Evolutionary conservation across 2,329 filamentous ascomycete genomes (phyloP), one percentile per base, ranked within the genome.

Genomic region (Rutstroemia sp.): DNA sequence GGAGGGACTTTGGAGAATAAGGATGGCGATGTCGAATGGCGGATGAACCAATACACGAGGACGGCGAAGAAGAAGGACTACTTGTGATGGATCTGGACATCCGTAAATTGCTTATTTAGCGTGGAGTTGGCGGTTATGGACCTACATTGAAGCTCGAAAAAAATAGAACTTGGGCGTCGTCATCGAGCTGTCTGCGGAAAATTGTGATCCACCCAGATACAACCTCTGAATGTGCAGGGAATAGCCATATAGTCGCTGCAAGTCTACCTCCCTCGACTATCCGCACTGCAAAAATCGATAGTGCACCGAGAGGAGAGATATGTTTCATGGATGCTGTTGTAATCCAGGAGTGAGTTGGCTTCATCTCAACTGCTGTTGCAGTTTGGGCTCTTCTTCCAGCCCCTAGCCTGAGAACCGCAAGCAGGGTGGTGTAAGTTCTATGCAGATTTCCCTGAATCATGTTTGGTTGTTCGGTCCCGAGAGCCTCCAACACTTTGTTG

Each of bases 1-100:
- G 87, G 86, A 53, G 92, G 94, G 16, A 95, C 92, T 4, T 76
- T 96, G 58, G 94, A 97, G 69, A 95, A 92, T 68, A 95, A 95
- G 72, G 89, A 95, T 63, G 92, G 92, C 4, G 94, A 99, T 72
- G 84, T 95, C 4, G 94, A 99, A 73, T 99, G 94, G 94, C 88
- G 94, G 61, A 78, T 99, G 61, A 95, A 89, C 60, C 92, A 96
- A 69, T 99, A 96, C 72, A 99, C 92, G 8, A 80, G 94, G 64
- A 97, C 92, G 14, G 86, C 87, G 65, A 84, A 85, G 74, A 97
- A 97, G 82, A 96, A 96, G 83, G 90, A 95, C 68, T 96, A 95
- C 69, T 78, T 96, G 54, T 96, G 73, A 83, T 51, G 42, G 38
- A 30, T 51, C 48, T 19, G 39, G 34, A 51, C 52, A 42, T 47